Percentiles rank a stretch among this genome's conserved stretches.
These are phyloP conservation scores for Ocimum tenuiflorum DNA, from an alignment of 257 asterid genomes.

Conservation along the genomic window DNA sequence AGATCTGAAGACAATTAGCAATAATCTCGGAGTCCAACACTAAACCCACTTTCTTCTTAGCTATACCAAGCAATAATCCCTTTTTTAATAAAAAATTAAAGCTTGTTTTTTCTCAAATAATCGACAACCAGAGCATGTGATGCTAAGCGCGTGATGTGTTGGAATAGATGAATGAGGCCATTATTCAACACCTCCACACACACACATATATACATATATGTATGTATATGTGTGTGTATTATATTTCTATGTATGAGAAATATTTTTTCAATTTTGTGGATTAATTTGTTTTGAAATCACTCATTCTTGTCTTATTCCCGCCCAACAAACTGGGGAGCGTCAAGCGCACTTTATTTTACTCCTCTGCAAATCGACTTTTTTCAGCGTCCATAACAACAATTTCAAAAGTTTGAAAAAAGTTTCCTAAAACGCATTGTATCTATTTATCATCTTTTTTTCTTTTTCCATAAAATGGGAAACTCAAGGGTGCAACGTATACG, in stretches of 20 bases:
- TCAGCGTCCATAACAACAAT: background rate
- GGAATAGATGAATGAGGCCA: background rate
- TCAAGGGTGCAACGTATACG: no score
- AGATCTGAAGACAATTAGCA: conserved; percentile 27
- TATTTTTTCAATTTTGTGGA: conserved; percentile 2
- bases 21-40: conserved; percentile 7
- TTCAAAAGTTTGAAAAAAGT: background rate
- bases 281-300: conserved; percentile 28
- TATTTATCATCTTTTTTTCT: no score
- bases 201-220: background rate
- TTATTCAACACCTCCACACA: conserved; percentile 17
- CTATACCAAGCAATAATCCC: background rate
- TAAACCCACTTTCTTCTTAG: conserved; percentile 2
- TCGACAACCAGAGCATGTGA: conserved; percentile 37
- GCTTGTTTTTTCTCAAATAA: background rate
- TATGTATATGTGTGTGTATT: no score
- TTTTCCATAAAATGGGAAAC: no score
- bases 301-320: conserved; percentile 34
- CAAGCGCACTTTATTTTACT: background rate
- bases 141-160: no score
- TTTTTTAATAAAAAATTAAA: background rate
- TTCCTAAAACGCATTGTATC: background rate
- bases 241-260: no score
- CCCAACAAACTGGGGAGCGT: conserved; percentile 27
- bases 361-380: background rate